A percentile compares a stretch with the other conserved stretches of the same genome.
Evolutionary conservation across 2,329 filamentous ascomycete species (phyloP).

Genomic region (Helminthosporium solani): DNA sequence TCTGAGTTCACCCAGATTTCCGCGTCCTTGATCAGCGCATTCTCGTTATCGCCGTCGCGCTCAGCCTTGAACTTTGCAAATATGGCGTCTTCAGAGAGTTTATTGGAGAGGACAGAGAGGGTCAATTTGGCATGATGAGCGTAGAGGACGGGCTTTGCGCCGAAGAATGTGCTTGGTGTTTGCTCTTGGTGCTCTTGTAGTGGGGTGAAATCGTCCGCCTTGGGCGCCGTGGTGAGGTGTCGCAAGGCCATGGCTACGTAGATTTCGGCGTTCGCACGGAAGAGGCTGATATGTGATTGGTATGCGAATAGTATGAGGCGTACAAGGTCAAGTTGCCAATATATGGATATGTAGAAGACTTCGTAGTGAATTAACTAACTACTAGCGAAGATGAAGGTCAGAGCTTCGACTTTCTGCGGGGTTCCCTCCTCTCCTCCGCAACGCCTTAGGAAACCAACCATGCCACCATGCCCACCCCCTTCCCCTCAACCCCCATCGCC

Average conservation of each 20-base stretch:
- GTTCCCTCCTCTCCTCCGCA: not conserved
- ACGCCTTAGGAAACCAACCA: no score
- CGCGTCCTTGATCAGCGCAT: slow-evolving; percentile 40
- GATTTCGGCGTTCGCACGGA: no score
- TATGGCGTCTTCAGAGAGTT: slow-evolving; percentile 52
- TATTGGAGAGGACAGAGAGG: slow-evolving; percentile 58
- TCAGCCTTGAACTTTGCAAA: slow-evolving; percentile 47
- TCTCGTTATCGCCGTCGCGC: slow-evolving; percentile 22
- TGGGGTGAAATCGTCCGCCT: slow-evolving; percentile 60
- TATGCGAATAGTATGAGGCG: not conserved
- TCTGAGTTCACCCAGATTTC: slow-evolving; percentile 52
- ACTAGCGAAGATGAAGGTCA: no score
- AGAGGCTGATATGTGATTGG: no score
- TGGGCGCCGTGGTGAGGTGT: slow-evolving; percentile 60
- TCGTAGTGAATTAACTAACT: not conserved
- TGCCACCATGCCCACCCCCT: slow-evolving; percentile 32
- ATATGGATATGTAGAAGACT: not conserved
- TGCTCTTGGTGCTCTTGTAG: slow-evolving; percentile 69
- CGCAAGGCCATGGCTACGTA: slow-evolving; percentile 36
- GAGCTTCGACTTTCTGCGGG: not conserved
- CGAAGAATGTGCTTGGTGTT: slow-evolving; percentile 72
- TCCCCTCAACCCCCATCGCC: slow-evolving; percentile 44
- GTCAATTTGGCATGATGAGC: slow-evolving; percentile 59
- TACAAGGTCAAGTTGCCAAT: not conserved
- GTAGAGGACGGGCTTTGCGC: slow-evolving; percentile 70